Evolutionary conservation across 1,284 basidiomycete genomes (phyloP).

Genomic region (Xerocomus amazonicus): DNA sequence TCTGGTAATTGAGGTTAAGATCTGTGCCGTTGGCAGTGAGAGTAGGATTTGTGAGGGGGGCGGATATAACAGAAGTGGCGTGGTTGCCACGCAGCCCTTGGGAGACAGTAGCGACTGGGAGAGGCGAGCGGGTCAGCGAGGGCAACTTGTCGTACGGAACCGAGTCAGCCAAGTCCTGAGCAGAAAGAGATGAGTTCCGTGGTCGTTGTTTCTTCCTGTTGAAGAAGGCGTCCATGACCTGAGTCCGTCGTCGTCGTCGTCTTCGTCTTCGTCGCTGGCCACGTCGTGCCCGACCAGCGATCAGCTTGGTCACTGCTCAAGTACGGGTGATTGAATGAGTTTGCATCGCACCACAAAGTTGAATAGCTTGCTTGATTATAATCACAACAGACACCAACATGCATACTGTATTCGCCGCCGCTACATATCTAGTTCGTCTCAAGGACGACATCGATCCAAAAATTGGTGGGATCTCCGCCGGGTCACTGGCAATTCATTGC

Average conservation of each 20-base stretch:
- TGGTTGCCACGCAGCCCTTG: constrained; percentile 49
- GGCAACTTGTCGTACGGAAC: constrained; percentile 71
- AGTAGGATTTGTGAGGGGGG: constrained; percentile 74
- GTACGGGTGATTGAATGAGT: background rate
- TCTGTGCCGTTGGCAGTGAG: constrained; percentile 67
- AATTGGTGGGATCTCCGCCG: constrained; percentile 26
- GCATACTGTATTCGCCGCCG: background rate
- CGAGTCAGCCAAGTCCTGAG: constrained; percentile 51
- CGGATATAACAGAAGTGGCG: constrained; percentile 50
- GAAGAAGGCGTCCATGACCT: constrained; percentile 38
- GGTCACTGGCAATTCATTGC: constrained; percentile 30
- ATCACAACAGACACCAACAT: constrained; percentile 30
- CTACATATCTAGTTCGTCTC: constrained; percentile 17
- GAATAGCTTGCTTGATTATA: background rate
- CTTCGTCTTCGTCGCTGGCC: constrained; percentile 15
- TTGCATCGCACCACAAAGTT: constrained; percentile 8
- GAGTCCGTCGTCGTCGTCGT: constrained; percentile 13
- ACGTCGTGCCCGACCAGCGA: constrained; percentile 8
- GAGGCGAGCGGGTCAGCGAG: constrained; percentile 51
- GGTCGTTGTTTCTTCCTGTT: constrained; percentile 42
- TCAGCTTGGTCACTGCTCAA: constrained; percentile 9
- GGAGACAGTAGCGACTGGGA: constrained; percentile 52
- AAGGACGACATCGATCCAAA: constrained; percentile 29
- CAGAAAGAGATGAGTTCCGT: constrained; percentile 46
- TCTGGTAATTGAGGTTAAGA: constrained; percentile 55